Conservation (phyloP, 129 eudicot species). For the Dittrichia graveolens region DNA sequence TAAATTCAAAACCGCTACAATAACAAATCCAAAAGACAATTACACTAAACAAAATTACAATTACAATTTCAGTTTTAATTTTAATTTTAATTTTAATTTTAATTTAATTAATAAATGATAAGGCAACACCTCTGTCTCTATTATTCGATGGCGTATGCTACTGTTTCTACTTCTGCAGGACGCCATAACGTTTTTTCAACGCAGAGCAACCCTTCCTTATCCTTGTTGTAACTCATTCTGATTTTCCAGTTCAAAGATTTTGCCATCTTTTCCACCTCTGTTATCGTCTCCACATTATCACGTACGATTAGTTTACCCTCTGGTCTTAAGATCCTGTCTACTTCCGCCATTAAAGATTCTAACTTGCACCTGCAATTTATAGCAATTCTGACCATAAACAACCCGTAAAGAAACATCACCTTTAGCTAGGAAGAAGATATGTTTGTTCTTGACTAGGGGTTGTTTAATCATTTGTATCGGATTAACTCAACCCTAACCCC, state of each 20-base stretch:
- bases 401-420: too few relatives aligned
- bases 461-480: too few relatives aligned
- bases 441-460: too few relatives aligned
- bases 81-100: slow-evolving; percentile 33
- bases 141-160: slow-evolving; percentile 53
- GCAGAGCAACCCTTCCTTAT: slow-evolving; percentile 55
- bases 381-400: background rate
- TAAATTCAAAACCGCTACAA: slow-evolving; percentile 32
- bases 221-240: slow-evolving; percentile 42
- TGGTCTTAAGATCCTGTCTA: slow-evolving; percentile 66
- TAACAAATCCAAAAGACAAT: slow-evolving; percentile 17
- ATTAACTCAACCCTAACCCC: too few relatives aligned
- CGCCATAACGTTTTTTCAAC: slow-evolving; percentile 61
- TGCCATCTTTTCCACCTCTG: slow-evolving; percentile 55
- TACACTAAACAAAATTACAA: slow-evolving; percentile 24
- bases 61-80: slow-evolving; percentile 24
- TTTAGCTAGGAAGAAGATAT: background rate
- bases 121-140: background rate
- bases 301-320: slow-evolving; percentile 54
- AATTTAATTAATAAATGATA: slow-evolving; percentile 19
- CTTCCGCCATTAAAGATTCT: slow-evolving; percentile 59
- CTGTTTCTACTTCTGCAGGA: slow-evolving; percentile 54
- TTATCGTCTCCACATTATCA: slow-evolving; percentile 52
- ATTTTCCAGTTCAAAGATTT: slow-evolving; percentile 66
- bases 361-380: slow-evolving; percentile 69